Evolutionary conservation across 306 rosid species (phyloP).

Genomic region (Dalbergia cochinchinensis): DNA sequence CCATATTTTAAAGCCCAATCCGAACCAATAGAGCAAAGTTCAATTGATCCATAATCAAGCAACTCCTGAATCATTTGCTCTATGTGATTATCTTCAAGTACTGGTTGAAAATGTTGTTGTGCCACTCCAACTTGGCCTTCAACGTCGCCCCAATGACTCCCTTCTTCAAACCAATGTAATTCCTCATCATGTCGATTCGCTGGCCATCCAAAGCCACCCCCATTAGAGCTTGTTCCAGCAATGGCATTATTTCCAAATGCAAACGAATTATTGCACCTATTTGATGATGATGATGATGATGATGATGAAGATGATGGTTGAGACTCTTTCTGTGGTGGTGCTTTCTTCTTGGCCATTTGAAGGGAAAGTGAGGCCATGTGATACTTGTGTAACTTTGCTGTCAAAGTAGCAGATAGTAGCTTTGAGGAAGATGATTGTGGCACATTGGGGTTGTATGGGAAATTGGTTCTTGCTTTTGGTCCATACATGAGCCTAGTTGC

Average conservation of each 20-base stretch:
- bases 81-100: constrained; percentile 83
- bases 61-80: constrained; percentile 92
- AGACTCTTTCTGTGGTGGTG: constrained; percentile 44
- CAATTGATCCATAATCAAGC: constrained; percentile 79
- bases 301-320: no score
- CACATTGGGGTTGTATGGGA: constrained; percentile 67
- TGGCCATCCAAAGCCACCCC: constrained; percentile 28
- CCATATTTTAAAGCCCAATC: constrained; percentile 42
- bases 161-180: constrained; percentile 44
- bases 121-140: constrained; percentile 47
- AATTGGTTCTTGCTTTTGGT: constrained; percentile 77
- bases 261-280: constrained; percentile 5
- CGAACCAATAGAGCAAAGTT: constrained; percentile 65
- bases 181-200: neutral
- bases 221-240: constrained; percentile 37
- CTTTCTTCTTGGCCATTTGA: constrained; percentile 62
- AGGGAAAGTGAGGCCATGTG: constrained; percentile 80
- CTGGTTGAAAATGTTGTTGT: constrained; percentile 57
- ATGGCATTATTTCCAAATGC: constrained; percentile 16
- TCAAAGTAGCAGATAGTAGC: constrained; percentile 72
- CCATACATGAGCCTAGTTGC: constrained; percentile 88
- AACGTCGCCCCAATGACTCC: constrained; percentile 43
- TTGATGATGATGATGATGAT: constrained; percentile 38
- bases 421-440: constrained; percentile 59
- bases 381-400: constrained; percentile 75